These are phyloP conservation scores for Zoysia japonica DNA, from an alignment of 176 grass and related monocot species.

Conservation along the genomic window DNA sequence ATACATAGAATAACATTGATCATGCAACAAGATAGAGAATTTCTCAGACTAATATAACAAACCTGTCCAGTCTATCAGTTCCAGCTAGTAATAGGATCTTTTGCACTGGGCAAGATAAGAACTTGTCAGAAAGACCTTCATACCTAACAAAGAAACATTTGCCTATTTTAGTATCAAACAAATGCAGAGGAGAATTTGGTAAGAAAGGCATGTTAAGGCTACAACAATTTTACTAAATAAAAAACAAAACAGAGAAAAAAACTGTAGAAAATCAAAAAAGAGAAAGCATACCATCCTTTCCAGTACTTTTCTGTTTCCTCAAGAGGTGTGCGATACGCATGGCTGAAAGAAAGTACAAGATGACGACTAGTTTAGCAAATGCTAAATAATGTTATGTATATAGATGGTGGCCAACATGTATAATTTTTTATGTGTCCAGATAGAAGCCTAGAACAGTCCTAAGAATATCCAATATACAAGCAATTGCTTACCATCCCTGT, in stretches of 20 bases:
- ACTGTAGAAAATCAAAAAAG: neutral
- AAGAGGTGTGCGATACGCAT: slow-evolving; percentile 76
- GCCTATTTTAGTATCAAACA: slow-evolving; percentile 19
- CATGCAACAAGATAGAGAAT: slow-evolving; percentile 24
- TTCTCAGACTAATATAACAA: slow-evolving; percentile 37
- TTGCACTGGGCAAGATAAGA: slow-evolving; percentile 90
- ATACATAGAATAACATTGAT: neutral
- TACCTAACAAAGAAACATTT: slow-evolving; percentile 67
- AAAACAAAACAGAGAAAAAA: neutral
- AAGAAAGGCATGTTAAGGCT: neutral
- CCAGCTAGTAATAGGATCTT: slow-evolving; percentile 93
- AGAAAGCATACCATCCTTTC: slow-evolving; percentile 89
- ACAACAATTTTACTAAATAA: neutral
- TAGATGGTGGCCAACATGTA: neutral
- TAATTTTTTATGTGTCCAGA: neutral
- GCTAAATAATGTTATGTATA: slow-evolving; percentile 20
- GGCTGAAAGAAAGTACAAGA: slow-evolving; percentile 59
- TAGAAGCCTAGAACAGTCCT: neutral
- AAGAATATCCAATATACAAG: slow-evolving; percentile 9
- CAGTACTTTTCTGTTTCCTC: slow-evolving; percentile 86
- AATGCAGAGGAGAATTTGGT: neutral
- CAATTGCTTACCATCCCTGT: slow-evolving; percentile 64
- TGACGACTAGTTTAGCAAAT: slow-evolving; percentile 27
- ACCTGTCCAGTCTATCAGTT: slow-evolving; percentile 97
- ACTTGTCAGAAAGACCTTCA: slow-evolving; percentile 97